phyloP scores from a whole-genome alignment of 2,329 filamentous ascomycete species.

The Penicillium janthinellum region DNA sequence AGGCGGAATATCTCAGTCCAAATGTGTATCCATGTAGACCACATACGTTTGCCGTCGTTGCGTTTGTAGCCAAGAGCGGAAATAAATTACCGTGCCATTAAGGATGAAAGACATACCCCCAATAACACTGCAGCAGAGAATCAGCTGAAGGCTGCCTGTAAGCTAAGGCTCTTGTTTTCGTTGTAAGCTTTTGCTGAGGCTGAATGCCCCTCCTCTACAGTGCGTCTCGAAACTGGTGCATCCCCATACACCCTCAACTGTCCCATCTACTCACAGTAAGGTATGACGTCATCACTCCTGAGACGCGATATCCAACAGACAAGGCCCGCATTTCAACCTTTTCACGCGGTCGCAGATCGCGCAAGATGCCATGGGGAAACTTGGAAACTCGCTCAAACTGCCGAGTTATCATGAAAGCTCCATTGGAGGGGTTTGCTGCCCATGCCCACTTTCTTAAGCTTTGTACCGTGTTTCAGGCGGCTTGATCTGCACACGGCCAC shows the following conservation, averaged over 20 bases:
- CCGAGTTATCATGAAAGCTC: background rate
- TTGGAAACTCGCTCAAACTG: background rate
- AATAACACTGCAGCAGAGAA: background rate
- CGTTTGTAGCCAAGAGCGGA: background rate
- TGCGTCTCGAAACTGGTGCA: too few species aligned
- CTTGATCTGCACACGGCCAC: background rate
- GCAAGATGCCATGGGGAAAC: background rate
- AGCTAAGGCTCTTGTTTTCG: background rate
- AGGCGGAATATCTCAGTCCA: too few species aligned
- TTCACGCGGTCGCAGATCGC: background rate
- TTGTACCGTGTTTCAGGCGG: background rate
- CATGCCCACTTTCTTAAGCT: background rate
- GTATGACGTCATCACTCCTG: slow-evolving; percentile 1
- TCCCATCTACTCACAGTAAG: background rate
- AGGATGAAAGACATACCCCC: background rate
- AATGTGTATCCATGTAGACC: too few species aligned
- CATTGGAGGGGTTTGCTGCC: background rate
- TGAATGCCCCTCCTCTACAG: background rate
- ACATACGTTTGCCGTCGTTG: background rate
- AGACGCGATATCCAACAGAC: background rate
- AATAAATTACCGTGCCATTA: background rate
- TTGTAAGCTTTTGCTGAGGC: background rate
- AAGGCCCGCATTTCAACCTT: background rate
- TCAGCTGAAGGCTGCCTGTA: background rate
- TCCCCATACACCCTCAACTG: too few species aligned